phyloP scores from a whole-genome alignment of 2,329 filamentous ascomycete species.

The Fusarium euwallaceae region DNA sequence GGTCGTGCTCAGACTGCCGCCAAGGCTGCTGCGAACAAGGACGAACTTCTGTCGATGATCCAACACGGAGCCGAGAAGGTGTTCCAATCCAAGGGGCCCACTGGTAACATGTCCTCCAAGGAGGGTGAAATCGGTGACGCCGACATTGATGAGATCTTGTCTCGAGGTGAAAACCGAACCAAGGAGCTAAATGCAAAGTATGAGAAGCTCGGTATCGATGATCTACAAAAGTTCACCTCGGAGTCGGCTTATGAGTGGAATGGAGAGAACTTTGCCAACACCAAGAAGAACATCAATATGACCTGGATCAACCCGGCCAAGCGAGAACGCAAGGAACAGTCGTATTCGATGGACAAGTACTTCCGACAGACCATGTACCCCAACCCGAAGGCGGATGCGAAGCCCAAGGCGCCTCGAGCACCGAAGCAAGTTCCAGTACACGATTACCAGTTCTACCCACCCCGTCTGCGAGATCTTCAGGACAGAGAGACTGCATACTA shows the following conservation, averaged over 20 bases:
- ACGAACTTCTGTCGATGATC: conserved; percentile 97
- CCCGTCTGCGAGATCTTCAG: conserved; percentile 86
- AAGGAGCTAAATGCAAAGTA: conserved; percentile 93
- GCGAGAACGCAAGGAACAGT: conserved; percentile 97
- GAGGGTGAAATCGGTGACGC: conserved; percentile 80
- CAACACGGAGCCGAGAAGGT: conserved; percentile 98
- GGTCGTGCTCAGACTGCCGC: conserved; percentile 91
- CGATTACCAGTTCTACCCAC: conserved; percentile 97
- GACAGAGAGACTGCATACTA: conserved; percentile 97
- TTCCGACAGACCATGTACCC: conserved; percentile 89
- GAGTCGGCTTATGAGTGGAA: conserved; percentile 99
- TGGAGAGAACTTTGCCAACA: conserved; percentile 91
- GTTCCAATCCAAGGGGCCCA: conserved; percentile 80
- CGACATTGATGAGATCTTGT: conserved; percentile 90
- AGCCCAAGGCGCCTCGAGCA: conserved; percentile 94
- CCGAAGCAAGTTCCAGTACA: conserved; percentile 93
- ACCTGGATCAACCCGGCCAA: conserved; percentile 99
- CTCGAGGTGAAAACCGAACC: conserved; percentile 88
- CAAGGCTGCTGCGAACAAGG: conserved; percentile 94
- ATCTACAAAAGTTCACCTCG: conserved; percentile 96
- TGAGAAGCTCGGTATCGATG: conserved; percentile 96
- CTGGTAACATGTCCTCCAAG: conserved; percentile 70
- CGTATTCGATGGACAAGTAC: conserved; percentile 99
- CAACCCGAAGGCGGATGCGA: conserved; percentile 86
- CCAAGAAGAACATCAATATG: conserved; percentile 92